These are phyloP conservation scores for Lathyrus oleraceus DNA, from an alignment of 306 rosid species.

Conservation along the genomic window DNA sequence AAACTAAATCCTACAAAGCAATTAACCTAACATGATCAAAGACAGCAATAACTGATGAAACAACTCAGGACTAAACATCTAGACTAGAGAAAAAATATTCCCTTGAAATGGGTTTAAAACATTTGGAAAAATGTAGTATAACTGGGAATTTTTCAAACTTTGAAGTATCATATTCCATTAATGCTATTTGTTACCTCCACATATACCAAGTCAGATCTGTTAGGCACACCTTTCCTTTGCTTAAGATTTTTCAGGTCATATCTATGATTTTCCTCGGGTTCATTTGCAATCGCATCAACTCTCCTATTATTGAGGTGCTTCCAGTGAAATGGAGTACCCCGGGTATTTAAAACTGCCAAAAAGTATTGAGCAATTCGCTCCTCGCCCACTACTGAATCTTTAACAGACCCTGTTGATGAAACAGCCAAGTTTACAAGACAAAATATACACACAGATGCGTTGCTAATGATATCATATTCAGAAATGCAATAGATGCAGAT, in stretches of 20 bases:
- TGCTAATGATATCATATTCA: slow-evolving; percentile 11
- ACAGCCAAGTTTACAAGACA: slow-evolving; percentile 21
- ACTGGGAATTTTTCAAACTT: background rate
- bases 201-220: slow-evolving; percentile 60
- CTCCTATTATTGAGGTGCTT: slow-evolving; percentile 60
- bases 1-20: slow-evolving; percentile 8
- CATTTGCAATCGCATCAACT: slow-evolving; percentile 58
- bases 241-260: slow-evolving; percentile 65
- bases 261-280: slow-evolving; percentile 42
- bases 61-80: background rate
- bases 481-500: slow-evolving; percentile 24
- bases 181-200: slow-evolving; percentile 57
- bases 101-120: slow-evolving; percentile 9
- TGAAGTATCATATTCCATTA: slow-evolving; percentile 29
- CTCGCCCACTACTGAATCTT: slow-evolving; percentile 90
- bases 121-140: too few species aligned
- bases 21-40: slow-evolving; percentile 13
- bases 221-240: slow-evolving; percentile 50
- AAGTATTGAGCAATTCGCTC: slow-evolving; percentile 88
- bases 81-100: background rate
- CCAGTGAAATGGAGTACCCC: slow-evolving; percentile 91
- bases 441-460: slow-evolving; percentile 15
- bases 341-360: slow-evolving; percentile 70
- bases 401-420: slow-evolving; percentile 75
- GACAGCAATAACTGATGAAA: slow-evolving; percentile 5